Evolutionary conservation across 1,284 basidiomycete genomes (phyloP).

Genomic region (Tylopilus microsporus): DNA sequence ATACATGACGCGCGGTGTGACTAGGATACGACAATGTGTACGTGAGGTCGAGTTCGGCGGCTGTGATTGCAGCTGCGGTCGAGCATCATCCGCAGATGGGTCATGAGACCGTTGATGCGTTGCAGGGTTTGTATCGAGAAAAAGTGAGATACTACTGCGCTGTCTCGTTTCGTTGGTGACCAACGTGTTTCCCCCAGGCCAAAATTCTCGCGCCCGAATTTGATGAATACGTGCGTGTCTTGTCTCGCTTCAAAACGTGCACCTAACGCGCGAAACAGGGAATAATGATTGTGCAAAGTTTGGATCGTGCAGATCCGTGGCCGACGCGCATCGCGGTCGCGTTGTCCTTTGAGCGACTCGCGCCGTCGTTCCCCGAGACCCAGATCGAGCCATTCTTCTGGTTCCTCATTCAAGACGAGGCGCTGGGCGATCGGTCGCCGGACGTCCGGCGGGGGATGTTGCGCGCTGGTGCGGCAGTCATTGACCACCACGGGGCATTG

Average conservation of each 20-base stretch:
- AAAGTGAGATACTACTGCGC: conserved; percentile 47
- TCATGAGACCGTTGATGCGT: conserved; percentile 39
- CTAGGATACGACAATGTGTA: conserved; percentile 77
- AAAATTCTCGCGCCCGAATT: conserved; percentile 86
- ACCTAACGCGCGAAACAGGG: conserved; percentile 48
- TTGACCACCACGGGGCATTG: conserved; percentile 79
- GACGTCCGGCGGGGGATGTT: conserved; percentile 88
- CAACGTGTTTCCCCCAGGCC: conserved; percentile 42
- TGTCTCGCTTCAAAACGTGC: background rate
- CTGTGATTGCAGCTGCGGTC: conserved; percentile 75
- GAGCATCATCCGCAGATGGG: conserved; percentile 72
- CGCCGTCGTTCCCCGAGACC: conserved; percentile 61
- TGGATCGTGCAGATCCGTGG: conserved; percentile 95
- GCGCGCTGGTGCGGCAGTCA: conserved; percentile 73
- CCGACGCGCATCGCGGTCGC: conserved; percentile 77
- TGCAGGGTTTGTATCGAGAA: conserved; percentile 78
- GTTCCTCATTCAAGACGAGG: conserved; percentile 82
- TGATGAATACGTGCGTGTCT: conserved; percentile 71
- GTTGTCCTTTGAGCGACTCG: conserved; percentile 63
- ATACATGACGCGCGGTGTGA: background rate
- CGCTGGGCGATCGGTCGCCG: conserved; percentile 81
- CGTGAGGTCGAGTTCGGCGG: conserved; percentile 72
- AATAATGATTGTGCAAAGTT: conserved; percentile 86
- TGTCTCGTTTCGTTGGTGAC: background rate
- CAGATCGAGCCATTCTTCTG: conserved; percentile 79